A percentile compares a stretch with the other conserved stretches of the same genome.
These are phyloP conservation scores for Agarophyton chilense DNA, from an alignment of 23 red algal genomes.

Conservation along the genomic window DNA sequence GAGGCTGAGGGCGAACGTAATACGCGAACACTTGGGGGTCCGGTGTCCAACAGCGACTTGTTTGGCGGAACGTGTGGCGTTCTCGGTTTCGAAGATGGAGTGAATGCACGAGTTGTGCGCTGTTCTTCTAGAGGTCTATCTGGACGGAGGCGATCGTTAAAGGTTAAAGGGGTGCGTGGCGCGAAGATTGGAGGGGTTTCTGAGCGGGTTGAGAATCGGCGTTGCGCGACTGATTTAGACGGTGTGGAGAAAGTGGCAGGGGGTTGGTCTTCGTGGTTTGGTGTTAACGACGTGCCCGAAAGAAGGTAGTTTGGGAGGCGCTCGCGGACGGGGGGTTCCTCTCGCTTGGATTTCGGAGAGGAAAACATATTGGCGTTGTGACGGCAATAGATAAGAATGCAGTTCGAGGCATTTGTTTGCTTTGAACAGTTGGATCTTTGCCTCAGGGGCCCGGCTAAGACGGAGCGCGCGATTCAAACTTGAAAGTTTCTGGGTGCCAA, in stretches of 20 bases:
- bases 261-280: background rate
- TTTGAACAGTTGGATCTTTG: no score
- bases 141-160: slow-evolving; percentile 61
- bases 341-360: background rate
- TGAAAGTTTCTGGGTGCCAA: no score
- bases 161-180: slow-evolving; percentile 30
- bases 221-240: background rate
- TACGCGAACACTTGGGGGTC: slow-evolving; percentile 43
- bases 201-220: background rate
- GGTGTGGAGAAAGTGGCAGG: background rate
- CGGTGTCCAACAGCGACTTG: slow-evolving; percentile 60
- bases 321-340: slow-evolving; percentile 13
- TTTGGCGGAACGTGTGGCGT: slow-evolving; percentile 59
- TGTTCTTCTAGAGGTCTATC: background rate
- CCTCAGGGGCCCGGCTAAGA: no score
- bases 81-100: slow-evolving; percentile 2
- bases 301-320: slow-evolving; percentile 64
- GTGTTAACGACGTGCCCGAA: background rate
- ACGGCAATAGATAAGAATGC: no score
- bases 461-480: no score
- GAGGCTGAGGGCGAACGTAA: slow-evolving; percentile 49
- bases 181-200: slow-evolving; percentile 1
- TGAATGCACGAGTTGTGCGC: background rate
- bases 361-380: background rate
- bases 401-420: no score